These are phyloP conservation scores for Lithohypha guttulata DNA, from an alignment of 2,329 filamentous ascomycete genomes.

Conservation along the genomic window DNA sequence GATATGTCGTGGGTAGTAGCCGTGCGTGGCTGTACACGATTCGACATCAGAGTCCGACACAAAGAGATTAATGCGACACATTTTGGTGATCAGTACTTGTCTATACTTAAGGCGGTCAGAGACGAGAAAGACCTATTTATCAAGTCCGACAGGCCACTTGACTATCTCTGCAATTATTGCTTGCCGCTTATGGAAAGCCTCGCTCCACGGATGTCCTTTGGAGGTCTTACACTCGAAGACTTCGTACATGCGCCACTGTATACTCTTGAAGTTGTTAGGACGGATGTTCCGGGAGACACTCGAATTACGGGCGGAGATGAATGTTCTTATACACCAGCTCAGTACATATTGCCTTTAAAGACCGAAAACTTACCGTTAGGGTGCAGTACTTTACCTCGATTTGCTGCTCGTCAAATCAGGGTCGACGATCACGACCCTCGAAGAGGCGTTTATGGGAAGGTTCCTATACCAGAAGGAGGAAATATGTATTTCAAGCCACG, in stretches of 20 bases:
- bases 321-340: not conserved
- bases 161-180: not conserved
- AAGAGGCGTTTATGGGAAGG: not conserved
- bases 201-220: not conserved
- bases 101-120: not conserved
- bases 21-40: not conserved
- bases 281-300: not conserved
- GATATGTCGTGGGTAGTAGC: conserved; percentile 1
- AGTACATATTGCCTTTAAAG: not conserved
- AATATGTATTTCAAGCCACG: conserved; percentile 2
- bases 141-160: not conserved
- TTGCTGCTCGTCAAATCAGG: not conserved
- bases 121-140: not conserved
- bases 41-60: conserved; percentile 1
- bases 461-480: not conserved
- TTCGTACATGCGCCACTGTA: not conserved
- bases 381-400: not conserved
- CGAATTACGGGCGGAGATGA: not conserved
- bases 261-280: conserved; percentile 1
- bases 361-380: not conserved
- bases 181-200: not conserved
- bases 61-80: not conserved
- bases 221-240: not conserved
- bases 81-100: not conserved
- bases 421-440: not conserved